phyloP scores from a whole-genome alignment of 495 filamentous ascomycete genomes.

The Extremus antarcticus region DNA sequence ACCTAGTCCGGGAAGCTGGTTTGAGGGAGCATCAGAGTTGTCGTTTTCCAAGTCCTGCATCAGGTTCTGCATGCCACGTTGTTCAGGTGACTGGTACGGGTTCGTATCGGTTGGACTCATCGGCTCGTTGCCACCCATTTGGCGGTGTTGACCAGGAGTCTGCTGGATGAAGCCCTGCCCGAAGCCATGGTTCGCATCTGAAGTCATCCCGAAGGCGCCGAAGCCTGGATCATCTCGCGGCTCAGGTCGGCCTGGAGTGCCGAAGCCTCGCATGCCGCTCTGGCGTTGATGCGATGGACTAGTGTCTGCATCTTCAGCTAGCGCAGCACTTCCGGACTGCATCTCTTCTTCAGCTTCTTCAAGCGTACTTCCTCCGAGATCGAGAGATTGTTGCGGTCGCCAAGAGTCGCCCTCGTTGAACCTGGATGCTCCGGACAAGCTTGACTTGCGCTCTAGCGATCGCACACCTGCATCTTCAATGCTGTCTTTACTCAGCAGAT shows the following conservation, averaged over 20 bases:
- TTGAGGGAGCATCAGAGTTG: slow-evolving; percentile 42
- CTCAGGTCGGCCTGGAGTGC: slow-evolving; percentile 49
- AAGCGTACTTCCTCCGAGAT: slow-evolving; percentile 15
- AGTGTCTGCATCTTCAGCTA: slow-evolving; percentile 68
- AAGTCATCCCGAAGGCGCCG: slow-evolving; percentile 67
- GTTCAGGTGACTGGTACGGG: slow-evolving; percentile 80
- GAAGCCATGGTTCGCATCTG: slow-evolving; percentile 51
- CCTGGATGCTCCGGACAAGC: slow-evolving; percentile 42
- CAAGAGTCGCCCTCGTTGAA: slow-evolving; percentile 46
- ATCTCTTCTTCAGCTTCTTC: slow-evolving; percentile 68
- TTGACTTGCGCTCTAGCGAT: slow-evolving; percentile 45
- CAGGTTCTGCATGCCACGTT: slow-evolving; percentile 50
- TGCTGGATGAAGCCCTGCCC: slow-evolving; percentile 50
- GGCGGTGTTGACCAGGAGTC: slow-evolving; percentile 43
- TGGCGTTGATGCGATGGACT: slow-evolving; percentile 33
- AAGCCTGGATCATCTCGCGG: slow-evolving; percentile 41
- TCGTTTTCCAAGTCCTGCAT: slow-evolving; percentile 54
- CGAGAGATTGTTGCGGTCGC: slow-evolving; percentile 20
- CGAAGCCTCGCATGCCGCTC: slow-evolving; percentile 31
- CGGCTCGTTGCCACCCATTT: slow-evolving; percentile 47
- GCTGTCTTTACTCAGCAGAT: slow-evolving; percentile 67
- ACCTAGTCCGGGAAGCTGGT: slow-evolving; percentile 47
- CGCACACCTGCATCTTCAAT: slow-evolving; percentile 46
- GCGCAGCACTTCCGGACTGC: slow-evolving; percentile 63
- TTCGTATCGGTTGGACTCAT: slow-evolving; percentile 93